phyloP scores from a whole-genome alignment of 2,329 filamentous ascomycete species.

The Blumeriella jaapii region DNA sequence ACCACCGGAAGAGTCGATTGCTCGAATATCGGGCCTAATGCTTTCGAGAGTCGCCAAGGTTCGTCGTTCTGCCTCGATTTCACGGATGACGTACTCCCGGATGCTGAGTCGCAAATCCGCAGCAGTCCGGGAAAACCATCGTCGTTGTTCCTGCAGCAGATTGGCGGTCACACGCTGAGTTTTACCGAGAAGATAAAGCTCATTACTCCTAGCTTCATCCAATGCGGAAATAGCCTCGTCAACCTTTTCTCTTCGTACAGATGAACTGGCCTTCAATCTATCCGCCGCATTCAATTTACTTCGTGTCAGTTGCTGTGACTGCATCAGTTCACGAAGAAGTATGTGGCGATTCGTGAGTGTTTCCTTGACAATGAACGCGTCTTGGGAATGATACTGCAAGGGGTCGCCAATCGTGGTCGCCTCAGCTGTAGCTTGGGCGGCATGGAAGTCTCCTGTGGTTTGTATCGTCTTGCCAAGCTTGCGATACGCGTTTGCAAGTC shows the following conservation, averaged over 20 bases:
- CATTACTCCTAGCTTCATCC: conserved; percentile 75
- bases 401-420: conserved; percentile 90
- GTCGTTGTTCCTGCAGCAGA: conserved; percentile 74
- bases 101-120: conserved; percentile 75
- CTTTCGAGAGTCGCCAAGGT: conserved; percentile 88
- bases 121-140: conserved; percentile 81
- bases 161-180: conserved; percentile 83
- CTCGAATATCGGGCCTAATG: conserved; percentile 82
- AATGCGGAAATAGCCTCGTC: conserved; percentile 90
- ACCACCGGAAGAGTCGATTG: conserved; percentile 84
- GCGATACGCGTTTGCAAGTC: conserved; percentile 79
- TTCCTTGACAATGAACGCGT: conserved; percentile 97
- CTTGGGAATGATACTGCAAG: conserved; percentile 86
- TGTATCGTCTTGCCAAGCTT: conserved; percentile 93
- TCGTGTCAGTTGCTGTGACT: conserved; percentile 77
- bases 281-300: conserved; percentile 79
- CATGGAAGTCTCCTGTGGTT: conserved; percentile 87
- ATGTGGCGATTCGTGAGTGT: conserved; percentile 97
- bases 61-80: conserved; percentile 91
- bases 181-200: conserved; percentile 73
- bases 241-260: conserved; percentile 86
- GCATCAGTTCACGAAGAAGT: conserved; percentile 80
- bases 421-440: conserved; percentile 91
- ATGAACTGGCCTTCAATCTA: conserved; percentile 74
- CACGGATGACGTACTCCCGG: conserved; percentile 82